Evolutionary conservation across 805 yeast species (phyloP).

Genomic region (Zygoascus bituminiphila): DNA sequence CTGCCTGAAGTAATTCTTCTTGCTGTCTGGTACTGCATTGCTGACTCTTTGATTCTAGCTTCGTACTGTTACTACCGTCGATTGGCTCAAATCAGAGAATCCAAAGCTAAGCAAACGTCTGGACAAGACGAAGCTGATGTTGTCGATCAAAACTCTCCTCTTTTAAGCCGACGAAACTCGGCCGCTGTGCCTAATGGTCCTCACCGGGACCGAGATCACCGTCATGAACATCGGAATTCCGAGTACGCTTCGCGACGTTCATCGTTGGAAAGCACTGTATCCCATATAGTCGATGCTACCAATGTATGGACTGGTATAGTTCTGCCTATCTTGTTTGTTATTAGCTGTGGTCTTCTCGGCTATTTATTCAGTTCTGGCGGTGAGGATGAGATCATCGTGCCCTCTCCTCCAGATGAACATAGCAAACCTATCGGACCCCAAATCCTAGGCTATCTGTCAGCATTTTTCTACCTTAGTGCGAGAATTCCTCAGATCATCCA

Average conservation of each 20-base stretch:
- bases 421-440: constrained; percentile 45
- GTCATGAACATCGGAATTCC: neutral
- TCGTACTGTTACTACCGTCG: constrained; percentile 50
- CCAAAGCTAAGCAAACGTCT: neutral
- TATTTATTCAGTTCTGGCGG: constrained; percentile 41
- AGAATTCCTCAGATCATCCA: constrained; percentile 80
- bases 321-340: constrained; percentile 53
- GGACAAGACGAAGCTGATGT: constrained; percentile 7
- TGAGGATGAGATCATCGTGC: constrained; percentile 10
- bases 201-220: constrained; percentile 8
- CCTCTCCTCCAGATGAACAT: constrained; percentile 17
- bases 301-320: constrained; percentile 32
- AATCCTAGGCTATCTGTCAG: constrained; percentile 61
- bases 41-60: constrained; percentile 51
- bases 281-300: constrained; percentile 26
- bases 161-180: constrained; percentile 19
- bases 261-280: constrained; percentile 45
- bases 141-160: constrained; percentile 20
- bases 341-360: constrained; percentile 55
- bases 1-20: constrained; percentile 62
- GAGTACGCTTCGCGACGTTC: constrained; percentile 30
- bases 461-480: constrained; percentile 61
- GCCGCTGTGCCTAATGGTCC: constrained; percentile 10
- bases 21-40: constrained; percentile 70
- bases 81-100: constrained; percentile 5